A percentile compares a stretch with the other conserved stretches of the same genome.
These are phyloP conservation scores for Neurospora terricola DNA, from an alignment of 495 filamentous ascomycete genomes.

Conservation along the genomic window DNA sequence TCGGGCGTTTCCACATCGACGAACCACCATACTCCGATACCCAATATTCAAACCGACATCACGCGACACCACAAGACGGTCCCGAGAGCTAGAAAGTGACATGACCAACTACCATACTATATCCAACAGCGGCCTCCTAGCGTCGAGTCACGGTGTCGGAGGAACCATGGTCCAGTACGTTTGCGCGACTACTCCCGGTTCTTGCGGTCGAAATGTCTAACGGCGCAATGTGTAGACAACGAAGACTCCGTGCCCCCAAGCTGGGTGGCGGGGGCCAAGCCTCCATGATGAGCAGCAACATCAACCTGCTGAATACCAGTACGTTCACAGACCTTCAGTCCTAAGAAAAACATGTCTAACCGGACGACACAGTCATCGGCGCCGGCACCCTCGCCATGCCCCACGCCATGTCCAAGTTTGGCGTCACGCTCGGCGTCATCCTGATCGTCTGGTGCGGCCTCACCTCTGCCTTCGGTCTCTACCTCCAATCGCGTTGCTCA, in stretches of 20 bases:
- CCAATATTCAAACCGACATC: background rate
- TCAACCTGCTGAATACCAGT: conserved; percentile 96
- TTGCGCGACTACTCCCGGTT: background rate
- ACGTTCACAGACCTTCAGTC: conserved; percentile 14
- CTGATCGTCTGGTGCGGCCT: conserved; percentile 86
- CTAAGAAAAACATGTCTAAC: background rate
- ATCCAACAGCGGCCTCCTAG: background rate
- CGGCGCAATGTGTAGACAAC: conserved; percentile 13
- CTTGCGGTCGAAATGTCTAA: background rate
- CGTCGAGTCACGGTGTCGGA: background rate
- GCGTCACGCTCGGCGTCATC: conserved; percentile 66
- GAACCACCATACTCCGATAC: background rate
- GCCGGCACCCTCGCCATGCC: conserved; percentile 95
- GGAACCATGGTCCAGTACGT: background rate
- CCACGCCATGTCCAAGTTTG: conserved; percentile 84
- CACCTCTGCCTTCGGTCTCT: conserved; percentile 85
- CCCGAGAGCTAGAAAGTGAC: background rate
- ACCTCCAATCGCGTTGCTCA: conserved; percentile 86
- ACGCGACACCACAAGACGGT: background rate
- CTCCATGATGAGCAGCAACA: conserved; percentile 80
- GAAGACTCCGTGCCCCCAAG: conserved; percentile 28
- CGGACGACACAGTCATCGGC: conserved; percentile 59
- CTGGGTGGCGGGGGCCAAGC: conserved; percentile 60
- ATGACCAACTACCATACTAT: background rate
- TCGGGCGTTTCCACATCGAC: background rate